Evolutionary conservation across 495 filamentous ascomycete genomes (phyloP).

Genomic region (Niebla homalea): DNA sequence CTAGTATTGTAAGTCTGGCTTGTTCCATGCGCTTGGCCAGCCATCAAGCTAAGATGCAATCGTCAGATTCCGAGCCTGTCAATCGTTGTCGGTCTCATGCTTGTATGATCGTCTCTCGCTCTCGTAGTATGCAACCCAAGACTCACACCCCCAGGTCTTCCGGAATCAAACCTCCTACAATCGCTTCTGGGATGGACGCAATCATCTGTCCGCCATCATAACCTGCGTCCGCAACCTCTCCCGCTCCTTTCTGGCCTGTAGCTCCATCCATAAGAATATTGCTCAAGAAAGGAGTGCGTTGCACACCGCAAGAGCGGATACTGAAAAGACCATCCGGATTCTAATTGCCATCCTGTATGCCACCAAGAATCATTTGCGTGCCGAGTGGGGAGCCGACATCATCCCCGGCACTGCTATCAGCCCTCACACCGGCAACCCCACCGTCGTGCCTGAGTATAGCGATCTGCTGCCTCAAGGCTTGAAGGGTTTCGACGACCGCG

Average conservation of each 20-base stretch:
- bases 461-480: slow-evolving; percentile 46
- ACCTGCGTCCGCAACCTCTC: slow-evolving; percentile 52
- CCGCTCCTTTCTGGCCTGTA: slow-evolving; percentile 39
- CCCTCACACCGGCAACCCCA: slow-evolving; percentile 29
- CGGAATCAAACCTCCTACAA: slow-evolving; percentile 61
- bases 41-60: not conserved
- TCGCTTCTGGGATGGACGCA: slow-evolving; percentile 58
- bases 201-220: slow-evolving; percentile 41
- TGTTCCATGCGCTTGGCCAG: not conserved
- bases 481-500: slow-evolving; percentile 48
- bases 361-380: slow-evolving; percentile 61
- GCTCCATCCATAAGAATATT: slow-evolving; percentile 11
- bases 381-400: slow-evolving; percentile 52
- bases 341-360: slow-evolving; percentile 63
- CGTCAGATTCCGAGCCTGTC: slow-evolving; percentile 56
- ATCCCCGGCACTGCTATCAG: slow-evolving; percentile 29
- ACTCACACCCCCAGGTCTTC: slow-evolving; percentile 34
- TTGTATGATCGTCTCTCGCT: slow-evolving; percentile 24
- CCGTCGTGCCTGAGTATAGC: slow-evolving; percentile 44
- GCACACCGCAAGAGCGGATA: slow-evolving; percentile 41
- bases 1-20: slow-evolving; percentile 39
- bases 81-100: slow-evolving; percentile 70
- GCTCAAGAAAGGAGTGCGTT: slow-evolving; percentile 17
- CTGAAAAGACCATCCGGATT: slow-evolving; percentile 44
- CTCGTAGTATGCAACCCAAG: not conserved